Evolutionary conservation across 2,329 filamentous ascomycete species (phyloP), one percentile per base, ranked within the genome.

Genomic region (Penicillium crustosum): DNA sequence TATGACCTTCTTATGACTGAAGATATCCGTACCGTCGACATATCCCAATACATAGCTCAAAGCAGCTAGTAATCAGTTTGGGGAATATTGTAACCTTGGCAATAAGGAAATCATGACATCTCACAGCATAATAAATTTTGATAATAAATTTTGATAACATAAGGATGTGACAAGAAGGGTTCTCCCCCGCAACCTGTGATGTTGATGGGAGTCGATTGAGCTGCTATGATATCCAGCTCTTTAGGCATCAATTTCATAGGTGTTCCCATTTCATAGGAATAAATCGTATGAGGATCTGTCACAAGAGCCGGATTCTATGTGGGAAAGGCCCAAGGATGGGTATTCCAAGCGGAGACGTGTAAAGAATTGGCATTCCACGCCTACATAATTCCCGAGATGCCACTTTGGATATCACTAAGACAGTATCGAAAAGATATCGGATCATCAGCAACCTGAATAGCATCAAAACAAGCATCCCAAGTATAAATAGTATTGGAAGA

Each of bases 401-500:
- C 4, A 17, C 2, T 31, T 33, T 21, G 2, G n/a, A 17, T 33
- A 33, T 33, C 27, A 8, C 2, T 21, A 10, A 9, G 6, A 21
- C 4, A 15, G n/a, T 1, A 0, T 17, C 4, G 8, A 2, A 6
- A 6, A 10, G 4, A 15, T 3, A 17, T 0, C 2, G 2, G 2
- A 48, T 35, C 6, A 23, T 12, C 9, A 47, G 5, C 5, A 35
- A 12, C 1, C 8, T n/a, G 17, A 23, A n/a, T 7, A 48, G 7
- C 6, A 36, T 23, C 3, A 10, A 35, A 49, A n/a, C 12, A n/a
- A n/a, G 3, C 7, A 25, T 35, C 7, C 1, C 6, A n/a, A 13
- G 9, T 8, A n/a, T 25, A n/a, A 25, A 17, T 2, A 36, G 7
- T 1, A 17, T 12, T 27, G 15, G 12, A 35, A n/a, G 19, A 23